phyloP scores from a whole-genome alignment of 75 land plant species.

The Pinus tabuliformis region DNA sequence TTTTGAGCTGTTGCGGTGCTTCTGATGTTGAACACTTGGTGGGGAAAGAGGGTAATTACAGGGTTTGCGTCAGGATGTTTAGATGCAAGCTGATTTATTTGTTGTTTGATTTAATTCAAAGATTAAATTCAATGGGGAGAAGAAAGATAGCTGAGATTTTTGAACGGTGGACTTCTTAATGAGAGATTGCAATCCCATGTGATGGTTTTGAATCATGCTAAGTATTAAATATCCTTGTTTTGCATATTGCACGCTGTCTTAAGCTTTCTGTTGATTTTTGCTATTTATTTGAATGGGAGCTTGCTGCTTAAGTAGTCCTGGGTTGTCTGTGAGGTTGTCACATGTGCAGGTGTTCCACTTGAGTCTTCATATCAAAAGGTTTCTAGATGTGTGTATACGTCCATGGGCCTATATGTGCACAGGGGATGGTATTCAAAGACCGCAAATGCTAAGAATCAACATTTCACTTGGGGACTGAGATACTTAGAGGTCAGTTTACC shows the following conservation, averaged over 20 bases:
- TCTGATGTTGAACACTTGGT: too few relatives aligned
- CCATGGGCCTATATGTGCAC: constrained; percentile 64
- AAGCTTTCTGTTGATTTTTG: not conserved
- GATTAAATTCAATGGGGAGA: not conserved
- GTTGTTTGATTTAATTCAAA: too few relatives aligned
- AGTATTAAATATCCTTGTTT: not conserved
- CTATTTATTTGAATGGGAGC: not conserved
- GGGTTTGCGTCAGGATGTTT: too few relatives aligned
- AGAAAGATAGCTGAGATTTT: not conserved
- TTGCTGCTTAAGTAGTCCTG: not conserved
- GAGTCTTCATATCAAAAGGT: constrained; percentile 77
- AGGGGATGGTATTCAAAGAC: constrained; percentile 66
- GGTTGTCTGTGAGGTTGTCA: constrained; percentile 70
- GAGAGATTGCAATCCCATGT: not conserved
- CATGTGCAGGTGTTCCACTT: constrained; percentile 73
- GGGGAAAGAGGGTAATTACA: too few relatives aligned
- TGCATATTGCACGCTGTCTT: not conserved
- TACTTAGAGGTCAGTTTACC: constrained; percentile 43
- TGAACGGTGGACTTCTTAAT: not conserved
- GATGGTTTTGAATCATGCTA: too few relatives aligned
- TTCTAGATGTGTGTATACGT: constrained; percentile 71
- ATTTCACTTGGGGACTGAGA: constrained; percentile 72
- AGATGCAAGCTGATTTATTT: too few relatives aligned
- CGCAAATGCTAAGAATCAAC: constrained; percentile 64
- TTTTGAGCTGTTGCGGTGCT: too few relatives aligned